Percentiles rank a stretch among this genome's conserved stretches.
These are phyloP conservation scores for Chlamydomonas reinhardtii DNA, from an alignment of 163 green algal genomes.

Conservation along the genomic window DNA sequence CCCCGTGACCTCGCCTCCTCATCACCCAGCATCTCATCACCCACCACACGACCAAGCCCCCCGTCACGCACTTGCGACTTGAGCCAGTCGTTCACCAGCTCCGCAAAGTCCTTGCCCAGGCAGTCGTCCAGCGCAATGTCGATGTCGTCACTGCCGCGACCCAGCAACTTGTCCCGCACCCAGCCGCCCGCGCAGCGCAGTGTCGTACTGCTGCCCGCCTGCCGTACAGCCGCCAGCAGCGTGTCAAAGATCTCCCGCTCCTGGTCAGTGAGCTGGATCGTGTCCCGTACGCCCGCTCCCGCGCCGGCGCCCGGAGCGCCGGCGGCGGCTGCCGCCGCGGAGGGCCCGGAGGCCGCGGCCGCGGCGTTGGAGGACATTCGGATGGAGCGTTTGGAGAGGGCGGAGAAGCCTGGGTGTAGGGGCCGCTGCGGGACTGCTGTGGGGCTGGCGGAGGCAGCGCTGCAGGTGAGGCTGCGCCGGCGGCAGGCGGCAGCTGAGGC, in stretches of 20 bases:
- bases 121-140: constrained; percentile 97
- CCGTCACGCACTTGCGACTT: constrained; percentile 45
- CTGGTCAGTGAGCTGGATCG: constrained; percentile 73
- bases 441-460: no score
- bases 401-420: no score
- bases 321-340: background rate
- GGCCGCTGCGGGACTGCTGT: no score
- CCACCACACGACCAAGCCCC: no score
- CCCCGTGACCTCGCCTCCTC: no score
- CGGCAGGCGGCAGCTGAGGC: no score
- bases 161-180: constrained; percentile 98
- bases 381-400: no score
- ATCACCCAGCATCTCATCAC: no score
- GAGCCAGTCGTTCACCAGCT: constrained; percentile 68
- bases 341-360: background rate
- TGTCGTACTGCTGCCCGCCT: constrained; percentile 76
- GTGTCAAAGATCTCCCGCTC: constrained; percentile 87
- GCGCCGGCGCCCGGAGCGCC: background rate
- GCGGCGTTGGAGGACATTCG: background rate
- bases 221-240: constrained; percentile 75
- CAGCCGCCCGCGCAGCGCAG: constrained; percentile 96
- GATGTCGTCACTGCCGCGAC: constrained; percentile 91
- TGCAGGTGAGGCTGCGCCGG: no score
- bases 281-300: constrained; percentile 42
- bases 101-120: constrained; percentile 91